A percentile compares a stretch with the other conserved stretches of the same genome.
These are phyloP conservation scores for Thielaviopsis punctulata DNA, from an alignment of 2,329 filamentous ascomycete genomes.

Conservation along the genomic window DNA sequence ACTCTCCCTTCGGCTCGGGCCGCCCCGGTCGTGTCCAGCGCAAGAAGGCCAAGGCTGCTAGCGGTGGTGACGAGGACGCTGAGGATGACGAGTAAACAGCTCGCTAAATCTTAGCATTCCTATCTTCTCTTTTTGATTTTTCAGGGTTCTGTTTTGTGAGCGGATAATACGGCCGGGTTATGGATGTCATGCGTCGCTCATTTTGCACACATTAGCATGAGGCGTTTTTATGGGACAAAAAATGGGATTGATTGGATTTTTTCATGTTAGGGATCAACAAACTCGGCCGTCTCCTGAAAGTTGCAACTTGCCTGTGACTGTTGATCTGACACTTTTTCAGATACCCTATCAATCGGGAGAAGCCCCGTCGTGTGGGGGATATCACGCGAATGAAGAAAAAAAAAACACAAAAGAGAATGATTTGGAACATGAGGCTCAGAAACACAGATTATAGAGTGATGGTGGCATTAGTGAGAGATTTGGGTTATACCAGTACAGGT, in stretches of 20 bases:
- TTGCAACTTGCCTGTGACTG: conserved; percentile 5
- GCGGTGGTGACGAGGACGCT: conserved; percentile 63
- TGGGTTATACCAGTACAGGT: background rate
- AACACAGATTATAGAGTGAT: conserved; percentile 2
- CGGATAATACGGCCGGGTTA: conserved; percentile 1
- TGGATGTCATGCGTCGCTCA: conserved; percentile 8
- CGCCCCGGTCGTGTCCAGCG: conserved; percentile 93
- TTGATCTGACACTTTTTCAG: conserved; percentile 1
- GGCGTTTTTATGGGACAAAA: conserved; percentile 11
- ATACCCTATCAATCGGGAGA: background rate
- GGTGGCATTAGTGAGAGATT: background rate
- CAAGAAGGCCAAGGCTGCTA: conserved; percentile 98
- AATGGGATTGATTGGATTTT: conserved; percentile 8
- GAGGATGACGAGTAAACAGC: conserved; percentile 65
- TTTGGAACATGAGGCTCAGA: background rate
- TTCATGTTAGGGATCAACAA: conserved; percentile 9
- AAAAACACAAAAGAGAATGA: conserved; percentile 7
- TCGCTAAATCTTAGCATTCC: conserved; percentile 11
- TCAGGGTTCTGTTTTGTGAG: conserved; percentile 3
- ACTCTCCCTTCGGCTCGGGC: conserved; percentile 93
- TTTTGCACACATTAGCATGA: conserved; percentile 9
- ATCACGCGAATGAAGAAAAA: conserved; percentile 4
- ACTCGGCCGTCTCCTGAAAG: conserved; percentile 6
- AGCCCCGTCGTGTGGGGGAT: background rate
- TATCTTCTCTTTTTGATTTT: conserved; percentile 6